Percentiles rank a stretch among this genome's conserved stretches.
phyloP scores from a whole-genome alignment of 805 yeast species.

The Lipomyces yamadae region DNA sequence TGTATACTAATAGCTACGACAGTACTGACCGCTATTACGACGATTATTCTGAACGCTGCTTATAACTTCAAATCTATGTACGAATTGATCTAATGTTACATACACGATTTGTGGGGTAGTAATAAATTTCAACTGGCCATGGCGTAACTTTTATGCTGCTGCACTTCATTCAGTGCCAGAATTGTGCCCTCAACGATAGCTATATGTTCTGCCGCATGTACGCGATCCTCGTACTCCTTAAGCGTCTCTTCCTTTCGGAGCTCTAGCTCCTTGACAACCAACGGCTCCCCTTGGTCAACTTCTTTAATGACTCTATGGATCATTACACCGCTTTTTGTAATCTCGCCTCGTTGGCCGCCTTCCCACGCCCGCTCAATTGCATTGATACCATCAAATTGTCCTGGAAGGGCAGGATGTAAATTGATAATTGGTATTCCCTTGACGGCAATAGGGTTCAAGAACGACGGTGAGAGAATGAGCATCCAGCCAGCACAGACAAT shows the following conservation, averaged over 20 bases:
- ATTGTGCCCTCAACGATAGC: constrained; percentile 94
- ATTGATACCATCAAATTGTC: constrained; percentile 94
- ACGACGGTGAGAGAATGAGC: constrained; percentile 82
- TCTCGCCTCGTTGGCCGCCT: constrained; percentile 86
- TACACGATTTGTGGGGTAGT: background rate
- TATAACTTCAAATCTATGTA: constrained; percentile 2
- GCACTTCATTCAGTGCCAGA: constrained; percentile 53
- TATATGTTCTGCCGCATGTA: constrained; percentile 80
- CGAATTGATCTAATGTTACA: background rate
- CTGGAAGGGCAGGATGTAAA: constrained; percentile 96
- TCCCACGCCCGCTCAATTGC: constrained; percentile 97
- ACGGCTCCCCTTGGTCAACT: constrained; percentile 92
- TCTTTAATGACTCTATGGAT: constrained; percentile 95
- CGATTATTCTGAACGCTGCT: background rate
- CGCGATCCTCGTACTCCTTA: constrained; percentile 79
- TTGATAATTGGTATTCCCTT: constrained; percentile 80
- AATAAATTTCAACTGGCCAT: constrained; percentile 3
- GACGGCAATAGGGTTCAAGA: constrained; percentile 65
- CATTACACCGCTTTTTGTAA: constrained; percentile 87
- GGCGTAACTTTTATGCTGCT: constrained; percentile 2
- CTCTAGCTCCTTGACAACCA: constrained; percentile 77
- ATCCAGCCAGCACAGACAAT: constrained; percentile 99
- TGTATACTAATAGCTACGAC: background rate
- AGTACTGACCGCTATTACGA: background rate
- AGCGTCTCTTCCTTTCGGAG: constrained; percentile 73